phyloP scores from a whole-genome alignment of 345 rosid species.

The Acer yangbiense region DNA sequence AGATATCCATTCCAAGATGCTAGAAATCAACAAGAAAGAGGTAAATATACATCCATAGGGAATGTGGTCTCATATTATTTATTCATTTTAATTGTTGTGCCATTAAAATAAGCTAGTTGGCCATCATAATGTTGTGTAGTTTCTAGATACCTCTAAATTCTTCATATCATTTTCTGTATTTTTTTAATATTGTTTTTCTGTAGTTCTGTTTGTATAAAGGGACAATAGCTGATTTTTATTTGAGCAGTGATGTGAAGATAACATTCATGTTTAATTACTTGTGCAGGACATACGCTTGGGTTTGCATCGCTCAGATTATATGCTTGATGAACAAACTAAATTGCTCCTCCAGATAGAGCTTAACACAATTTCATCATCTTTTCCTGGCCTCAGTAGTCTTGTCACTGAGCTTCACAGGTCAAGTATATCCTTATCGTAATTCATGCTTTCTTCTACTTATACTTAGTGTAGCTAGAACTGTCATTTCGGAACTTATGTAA shows the following conservation, averaged over 20 bases:
- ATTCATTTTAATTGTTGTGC: conserved; percentile 1
- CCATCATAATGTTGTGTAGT: background rate
- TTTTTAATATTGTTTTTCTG: too few species aligned
- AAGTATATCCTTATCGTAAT: background rate
- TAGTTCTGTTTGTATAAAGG: conserved; percentile 5
- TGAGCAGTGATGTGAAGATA: background rate
- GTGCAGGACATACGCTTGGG: conserved; percentile 89
- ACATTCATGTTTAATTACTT: conserved; percentile 21
- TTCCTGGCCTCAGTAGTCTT: conserved; percentile 78
- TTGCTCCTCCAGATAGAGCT: conserved; percentile 91
- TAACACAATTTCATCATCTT: conserved; percentile 86
- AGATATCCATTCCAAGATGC: conserved; percentile 90
- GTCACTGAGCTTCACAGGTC: conserved; percentile 91
- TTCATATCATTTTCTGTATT: background rate
- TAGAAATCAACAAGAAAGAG: conserved; percentile 84
- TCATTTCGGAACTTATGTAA: too few species aligned
- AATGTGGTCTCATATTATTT: too few species aligned
- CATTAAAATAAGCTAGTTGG: background rate
- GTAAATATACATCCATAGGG: conserved; percentile 29
- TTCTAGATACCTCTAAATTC: background rate
- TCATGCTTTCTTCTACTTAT: background rate
- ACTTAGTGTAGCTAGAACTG: background rate
- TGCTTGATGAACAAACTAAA: conserved; percentile 94
- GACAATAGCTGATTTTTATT: conserved; percentile 7
- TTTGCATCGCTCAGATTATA: conserved; percentile 97